Percentiles rank a stretch among this genome's conserved stretches.
These are phyloP conservation scores for Hymenoscyphus salicellus DNA, from an alignment of 2,329 filamentous ascomycete genomes.

Conservation along the genomic window DNA sequence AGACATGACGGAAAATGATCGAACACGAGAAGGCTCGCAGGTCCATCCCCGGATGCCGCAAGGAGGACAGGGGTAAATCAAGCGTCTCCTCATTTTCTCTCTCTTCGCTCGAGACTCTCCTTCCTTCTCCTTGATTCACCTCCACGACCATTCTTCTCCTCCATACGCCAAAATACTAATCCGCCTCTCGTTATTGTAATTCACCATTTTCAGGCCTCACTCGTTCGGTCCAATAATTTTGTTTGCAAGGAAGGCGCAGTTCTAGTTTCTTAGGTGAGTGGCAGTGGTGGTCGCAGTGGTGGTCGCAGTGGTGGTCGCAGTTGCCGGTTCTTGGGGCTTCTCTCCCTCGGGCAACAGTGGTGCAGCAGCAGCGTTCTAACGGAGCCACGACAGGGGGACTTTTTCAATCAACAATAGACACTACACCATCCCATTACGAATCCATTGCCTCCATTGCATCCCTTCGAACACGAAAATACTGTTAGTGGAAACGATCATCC, in stretches of 20 bases:
- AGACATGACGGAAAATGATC: too few relatives aligned
- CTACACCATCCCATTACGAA: neutral
- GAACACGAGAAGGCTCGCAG: too few relatives aligned
- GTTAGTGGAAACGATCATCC: neutral
- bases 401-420: neutral
- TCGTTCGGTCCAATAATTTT: slow-evolving; percentile 1
- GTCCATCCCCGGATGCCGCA: too few relatives aligned
- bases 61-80: too few relatives aligned
- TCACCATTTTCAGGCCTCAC: neutral
- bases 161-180: too few relatives aligned
- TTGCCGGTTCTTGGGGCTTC: neutral
- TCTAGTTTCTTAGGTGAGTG: neutral
- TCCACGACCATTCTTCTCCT: too few relatives aligned
- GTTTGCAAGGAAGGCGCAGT: neutral
- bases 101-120: too few relatives aligned
- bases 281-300: too few relatives aligned
- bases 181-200: slow-evolving; percentile 1
- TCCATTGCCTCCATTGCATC: neutral
- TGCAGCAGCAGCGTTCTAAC: neutral
- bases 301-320: neutral
- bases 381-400: neutral
- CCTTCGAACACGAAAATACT: neutral
- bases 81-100: too few relatives aligned
- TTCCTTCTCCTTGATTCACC: too few relatives aligned
- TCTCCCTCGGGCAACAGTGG: slow-evolving; percentile 1